Evolutionary conservation across 495 filamentous ascomycete genomes (phyloP), one percentile per base, ranked within the genome.

Genomic region (Talaromyces ruber): DNA sequence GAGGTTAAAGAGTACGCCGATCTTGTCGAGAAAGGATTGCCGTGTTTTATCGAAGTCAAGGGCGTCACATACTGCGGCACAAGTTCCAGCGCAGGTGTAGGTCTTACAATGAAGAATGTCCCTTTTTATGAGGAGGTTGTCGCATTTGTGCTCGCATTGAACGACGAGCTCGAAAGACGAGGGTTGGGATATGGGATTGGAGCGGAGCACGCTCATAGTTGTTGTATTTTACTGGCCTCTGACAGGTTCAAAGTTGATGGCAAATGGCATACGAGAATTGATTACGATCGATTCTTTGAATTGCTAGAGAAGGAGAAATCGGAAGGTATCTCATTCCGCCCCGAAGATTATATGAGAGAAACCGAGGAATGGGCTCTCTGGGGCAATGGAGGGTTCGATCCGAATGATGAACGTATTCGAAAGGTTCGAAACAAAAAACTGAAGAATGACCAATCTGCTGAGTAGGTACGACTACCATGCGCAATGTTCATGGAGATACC

Each of bases 21-120:
- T 68, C 83, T 98, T 11, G 88, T 97, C 24, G 88, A 91, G 68
- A 81, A 83, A 62, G 93, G 88, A 1, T 75, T 96, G 50, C 93
- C 93, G 0, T 90, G 89, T 70, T 96, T 98, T 66, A 85, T 97
- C 22, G 93, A 98, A 74, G 83, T 97, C 68, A 98, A 98, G 76
- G 93, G 93, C 21, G 93, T 98, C 18, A 98, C 93, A 0, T 98
- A 92, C 79, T 98, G 93, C 74, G 93, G 93, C 18, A 97, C 93
- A 0, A 87, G 88, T 26, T 88, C 90, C 9, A 86, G 86, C 14
- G 84, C 85, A 5, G 86, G 84, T 58, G 93, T 90, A 1, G 93
- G 93, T 0, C 75, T 97, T 51, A 95, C 88, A 0, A 97, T 97
- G 93, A 82, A 90, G 66, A 97, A 98, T 67, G 93, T 97, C 21